Percentiles rank a stretch among this genome's conserved stretches.
phyloP scores from a whole-genome alignment of 495 filamentous ascomycete species.

The Penicillium parvum region DNA sequence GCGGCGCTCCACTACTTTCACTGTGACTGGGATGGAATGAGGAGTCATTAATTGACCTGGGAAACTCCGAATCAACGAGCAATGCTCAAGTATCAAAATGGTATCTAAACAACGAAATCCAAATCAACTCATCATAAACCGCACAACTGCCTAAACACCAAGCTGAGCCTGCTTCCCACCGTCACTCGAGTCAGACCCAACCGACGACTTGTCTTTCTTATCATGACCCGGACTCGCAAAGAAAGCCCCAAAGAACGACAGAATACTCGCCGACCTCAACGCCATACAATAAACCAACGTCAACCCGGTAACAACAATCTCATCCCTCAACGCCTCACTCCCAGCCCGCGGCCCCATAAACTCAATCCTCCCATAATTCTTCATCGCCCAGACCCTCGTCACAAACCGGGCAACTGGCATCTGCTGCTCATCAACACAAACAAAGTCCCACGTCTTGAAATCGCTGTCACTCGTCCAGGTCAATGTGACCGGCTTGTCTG shows the following conservation, averaged over 20 bases:
- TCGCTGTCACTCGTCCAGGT: constrained; percentile 7
- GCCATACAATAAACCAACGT: constrained; percentile 28
- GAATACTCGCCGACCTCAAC: constrained; percentile 2
- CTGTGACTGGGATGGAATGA: too few relatives aligned
- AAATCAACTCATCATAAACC: too few relatives aligned
- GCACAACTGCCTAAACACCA: too few relatives aligned
- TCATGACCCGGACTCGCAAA: constrained; percentile 1
- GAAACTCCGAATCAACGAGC: too few relatives aligned
- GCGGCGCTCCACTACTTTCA: too few relatives aligned
- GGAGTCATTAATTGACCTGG: too few relatives aligned
- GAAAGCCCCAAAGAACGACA: neutral
- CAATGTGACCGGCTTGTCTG: constrained; percentile 20
- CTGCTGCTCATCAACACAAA: constrained; percentile 29
- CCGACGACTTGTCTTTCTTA: too few relatives aligned
- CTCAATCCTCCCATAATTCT: constrained; percentile 28
- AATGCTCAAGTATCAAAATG: neutral
- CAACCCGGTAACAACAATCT: constrained; percentile 31
- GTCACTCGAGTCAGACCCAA: too few relatives aligned
- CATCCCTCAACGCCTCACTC: constrained; percentile 20
- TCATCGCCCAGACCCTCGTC: constrained; percentile 23
- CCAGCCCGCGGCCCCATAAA: constrained; percentile 22
- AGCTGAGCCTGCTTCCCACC: neutral
- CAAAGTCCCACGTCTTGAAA: constrained; percentile 34
- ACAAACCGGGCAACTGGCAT: constrained; percentile 26
- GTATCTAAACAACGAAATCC: too few relatives aligned